These are phyloP conservation scores for Mayamaea pseudoterrestris DNA, from an alignment of 108 stramenopile species.

Conservation along the genomic window DNA sequence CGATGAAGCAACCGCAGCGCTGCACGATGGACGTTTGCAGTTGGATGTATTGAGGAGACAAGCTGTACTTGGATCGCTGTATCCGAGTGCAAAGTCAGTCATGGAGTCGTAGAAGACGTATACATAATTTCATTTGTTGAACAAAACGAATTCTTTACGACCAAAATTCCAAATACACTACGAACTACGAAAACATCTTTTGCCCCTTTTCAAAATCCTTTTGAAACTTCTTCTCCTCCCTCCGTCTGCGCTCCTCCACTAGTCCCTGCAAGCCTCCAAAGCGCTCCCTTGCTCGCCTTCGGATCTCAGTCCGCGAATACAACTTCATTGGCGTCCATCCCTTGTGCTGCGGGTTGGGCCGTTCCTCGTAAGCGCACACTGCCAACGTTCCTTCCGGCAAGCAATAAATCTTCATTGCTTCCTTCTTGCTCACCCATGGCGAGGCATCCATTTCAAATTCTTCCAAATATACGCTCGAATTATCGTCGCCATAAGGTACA, in stretches of 20 bases:
- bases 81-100: slow-evolving; percentile 64
- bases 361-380: slow-evolving; percentile 48
- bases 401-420: slow-evolving; percentile 60
- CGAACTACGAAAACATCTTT: slow-evolving; percentile 39
- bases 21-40: slow-evolving; percentile 48
- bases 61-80: slow-evolving; percentile 47
- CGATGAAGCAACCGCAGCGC: slow-evolving; percentile 40
- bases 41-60: slow-evolving; percentile 57
- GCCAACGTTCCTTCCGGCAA: slow-evolving; percentile 71
- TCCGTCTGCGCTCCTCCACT: slow-evolving; percentile 44
- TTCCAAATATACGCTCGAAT: slow-evolving; percentile 34
- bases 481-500: slow-evolving; percentile 49
- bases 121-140: slow-evolving; percentile 1
- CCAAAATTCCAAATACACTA: not conserved
- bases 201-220: slow-evolving; percentile 43
- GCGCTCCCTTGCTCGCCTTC: slow-evolving; percentile 46
- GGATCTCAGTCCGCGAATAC: slow-evolving; percentile 50
- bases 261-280: slow-evolving; percentile 65
- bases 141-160: not conserved
- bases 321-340: slow-evolving; percentile 65
- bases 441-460: slow-evolving; percentile 57
- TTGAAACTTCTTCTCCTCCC: slow-evolving; percentile 48
- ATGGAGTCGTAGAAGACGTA: slow-evolving; percentile 35
- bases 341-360: slow-evolving; percentile 52
- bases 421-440: slow-evolving; percentile 48